Evolutionary conservation across 768 basidiomycete genomes (phyloP).

Genomic region (Kwoniella newhampshirensis): DNA sequence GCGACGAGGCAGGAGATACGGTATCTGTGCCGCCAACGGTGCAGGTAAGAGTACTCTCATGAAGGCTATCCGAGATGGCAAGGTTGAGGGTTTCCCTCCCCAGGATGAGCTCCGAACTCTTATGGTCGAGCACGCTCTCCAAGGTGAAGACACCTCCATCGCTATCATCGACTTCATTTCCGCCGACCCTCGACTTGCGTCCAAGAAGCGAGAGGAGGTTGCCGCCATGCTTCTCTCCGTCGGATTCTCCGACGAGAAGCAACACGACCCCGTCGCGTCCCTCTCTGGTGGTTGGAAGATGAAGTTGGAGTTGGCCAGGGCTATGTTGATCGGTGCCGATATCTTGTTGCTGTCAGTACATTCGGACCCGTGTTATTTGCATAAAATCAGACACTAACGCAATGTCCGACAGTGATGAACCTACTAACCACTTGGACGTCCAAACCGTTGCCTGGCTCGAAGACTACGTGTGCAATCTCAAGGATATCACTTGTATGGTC

Average conservation of each 20-base stretch:
- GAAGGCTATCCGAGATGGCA: conserved; percentile 91
- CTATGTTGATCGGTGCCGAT: conserved; percentile 88
- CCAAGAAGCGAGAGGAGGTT: conserved; percentile 69
- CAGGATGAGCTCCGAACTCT: conserved; percentile 80
- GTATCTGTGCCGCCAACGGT: conserved; percentile 93
- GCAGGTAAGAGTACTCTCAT: conserved; percentile 94
- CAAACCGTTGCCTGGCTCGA: conserved; percentile 90
- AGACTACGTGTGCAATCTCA: conserved; percentile 76
- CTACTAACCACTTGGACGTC: conserved; percentile 56
- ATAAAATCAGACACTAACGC: too few species aligned
- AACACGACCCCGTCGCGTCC: conserved; percentile 79
- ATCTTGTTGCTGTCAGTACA: conserved; percentile 54
- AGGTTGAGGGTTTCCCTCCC: conserved; percentile 90
- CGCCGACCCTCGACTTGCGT: conserved; percentile 68
- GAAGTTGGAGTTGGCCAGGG: conserved; percentile 93
- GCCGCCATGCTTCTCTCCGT: conserved; percentile 77
- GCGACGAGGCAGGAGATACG: conserved; percentile 86
- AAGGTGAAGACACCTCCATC: conserved; percentile 83
- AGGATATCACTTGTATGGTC: conserved; percentile 83
- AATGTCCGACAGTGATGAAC: conserved; percentile 42
- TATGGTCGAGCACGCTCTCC: conserved; percentile 96
- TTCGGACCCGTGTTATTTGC: too few species aligned
- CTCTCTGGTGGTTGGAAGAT: conserved; percentile 99
- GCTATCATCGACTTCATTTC: conserved; percentile 88
- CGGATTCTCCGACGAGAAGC: conserved; percentile 84